Evolutionary conservation across 2,329 filamentous ascomycete species (phyloP).

Genomic region (Aureobasidium sp.): DNA sequence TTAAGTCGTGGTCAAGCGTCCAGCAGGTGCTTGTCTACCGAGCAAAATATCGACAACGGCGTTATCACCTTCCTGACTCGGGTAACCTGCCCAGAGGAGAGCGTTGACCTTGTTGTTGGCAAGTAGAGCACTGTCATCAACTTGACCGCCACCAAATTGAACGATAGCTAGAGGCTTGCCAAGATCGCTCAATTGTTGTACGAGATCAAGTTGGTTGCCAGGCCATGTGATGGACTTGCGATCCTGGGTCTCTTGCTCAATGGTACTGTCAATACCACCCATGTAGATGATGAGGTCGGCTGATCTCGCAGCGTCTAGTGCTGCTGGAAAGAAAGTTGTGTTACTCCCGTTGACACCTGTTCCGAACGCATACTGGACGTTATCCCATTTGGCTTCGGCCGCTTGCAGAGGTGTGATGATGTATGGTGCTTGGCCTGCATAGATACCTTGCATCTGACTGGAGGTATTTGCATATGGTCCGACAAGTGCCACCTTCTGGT

Average conservation of each 20-base stretch:
- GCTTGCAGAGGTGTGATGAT: slow-evolving; percentile 47
- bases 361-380: slow-evolving; percentile 38
- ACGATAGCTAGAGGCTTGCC: slow-evolving; percentile 46
- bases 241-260: slow-evolving; percentile 47
- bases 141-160: slow-evolving; percentile 44
- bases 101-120: slow-evolving; percentile 41
- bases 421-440: slow-evolving; percentile 49
- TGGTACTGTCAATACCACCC: slow-evolving; percentile 47
- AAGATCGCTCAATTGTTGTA: slow-evolving; percentile 38
- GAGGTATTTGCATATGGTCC: slow-evolving; percentile 53
- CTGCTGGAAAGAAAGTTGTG: slow-evolving; percentile 23
- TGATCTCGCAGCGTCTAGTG: slow-evolving; percentile 31
- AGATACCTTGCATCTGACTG: slow-evolving; percentile 51
- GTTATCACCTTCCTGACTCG: slow-evolving; percentile 51
- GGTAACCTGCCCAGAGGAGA: slow-evolving; percentile 51
- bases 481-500: slow-evolving; percentile 44
- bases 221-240: slow-evolving; percentile 47
- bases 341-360: slow-evolving; percentile 27
- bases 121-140: slow-evolving; percentile 45
- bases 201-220: slow-evolving; percentile 42
- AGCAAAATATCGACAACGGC: slow-evolving; percentile 48
- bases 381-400: slow-evolving; percentile 38
- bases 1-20: slow-evolving; percentile 47
- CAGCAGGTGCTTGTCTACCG: slow-evolving; percentile 44
- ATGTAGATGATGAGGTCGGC: slow-evolving; percentile 48